A percentile compares a stretch with the other conserved stretches of the same genome.
Evolutionary conservation across 306 rosid species (phyloP).

Genomic region (Vachellia pachyceras): DNA sequence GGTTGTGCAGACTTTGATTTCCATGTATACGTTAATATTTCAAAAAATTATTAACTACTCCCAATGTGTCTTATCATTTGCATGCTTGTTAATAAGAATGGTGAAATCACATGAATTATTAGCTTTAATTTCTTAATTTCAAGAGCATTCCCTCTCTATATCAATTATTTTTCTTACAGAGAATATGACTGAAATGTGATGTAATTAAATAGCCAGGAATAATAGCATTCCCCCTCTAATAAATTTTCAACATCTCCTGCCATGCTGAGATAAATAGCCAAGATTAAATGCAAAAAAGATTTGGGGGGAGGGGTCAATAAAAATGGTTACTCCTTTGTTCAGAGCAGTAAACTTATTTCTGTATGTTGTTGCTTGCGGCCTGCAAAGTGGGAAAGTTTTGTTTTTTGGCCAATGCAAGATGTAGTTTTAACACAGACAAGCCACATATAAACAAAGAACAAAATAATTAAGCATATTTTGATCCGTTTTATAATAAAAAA

Average conservation of each 20-base stretch:
- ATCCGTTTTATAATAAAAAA: neutral
- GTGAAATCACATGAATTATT: no score
- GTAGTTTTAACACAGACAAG: neutral
- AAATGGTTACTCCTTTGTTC: no score
- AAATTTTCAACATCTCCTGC: neutral
- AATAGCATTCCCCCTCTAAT: neutral
- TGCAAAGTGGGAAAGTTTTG: neutral
- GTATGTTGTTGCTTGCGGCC: neutral
- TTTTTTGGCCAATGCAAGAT: neutral
- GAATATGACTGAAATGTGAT: neutral
- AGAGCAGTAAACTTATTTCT: no score
- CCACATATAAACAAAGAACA: neutral
- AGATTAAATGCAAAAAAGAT: neutral
- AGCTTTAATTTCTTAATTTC: no score
- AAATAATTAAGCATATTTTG: neutral
- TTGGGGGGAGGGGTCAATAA: no score
- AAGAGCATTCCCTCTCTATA: neutral
- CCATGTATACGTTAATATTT: no score
- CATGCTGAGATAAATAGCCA: neutral
- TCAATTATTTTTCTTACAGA: no score
- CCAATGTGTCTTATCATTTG: no score
- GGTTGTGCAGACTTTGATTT: no score
- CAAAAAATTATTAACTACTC: no score
- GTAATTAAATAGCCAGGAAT: no score
- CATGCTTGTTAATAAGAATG: no score